Evolutionary conservation across 148 eudicot species (phyloP).

Genomic region (Nepenthes gracilis): DNA sequence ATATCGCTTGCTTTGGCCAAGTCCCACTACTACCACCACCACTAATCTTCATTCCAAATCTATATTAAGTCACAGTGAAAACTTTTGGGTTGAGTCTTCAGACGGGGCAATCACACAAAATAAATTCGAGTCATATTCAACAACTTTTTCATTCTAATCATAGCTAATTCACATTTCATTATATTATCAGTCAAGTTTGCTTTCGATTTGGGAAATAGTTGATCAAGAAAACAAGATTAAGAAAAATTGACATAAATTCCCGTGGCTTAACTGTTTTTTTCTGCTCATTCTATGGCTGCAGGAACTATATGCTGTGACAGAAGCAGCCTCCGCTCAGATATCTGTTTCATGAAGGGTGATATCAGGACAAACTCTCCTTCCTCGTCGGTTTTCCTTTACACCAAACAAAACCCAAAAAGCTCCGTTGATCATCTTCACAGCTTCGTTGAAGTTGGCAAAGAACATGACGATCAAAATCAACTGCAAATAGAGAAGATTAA

Average conservation of each 20-base stretch:
- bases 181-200: no score
- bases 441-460: conserved; percentile 7
- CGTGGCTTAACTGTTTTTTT: neutral
- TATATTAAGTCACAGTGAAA: no score
- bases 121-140: no score
- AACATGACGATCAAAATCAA: conserved; percentile 12
- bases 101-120: no score
- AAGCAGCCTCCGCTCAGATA: conserved; percentile 56
- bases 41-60: no score
- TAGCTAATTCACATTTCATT: no score
- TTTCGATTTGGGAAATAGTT: no score
- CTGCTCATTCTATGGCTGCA: conserved; percentile 15
- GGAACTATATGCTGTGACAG: conserved; percentile 89
- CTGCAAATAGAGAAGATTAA: conserved; percentile 54
- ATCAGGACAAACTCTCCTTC: conserved; percentile 58
- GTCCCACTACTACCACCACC: no score
- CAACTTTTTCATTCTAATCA: no score
- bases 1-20: no score
- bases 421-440: conserved; percentile 4
- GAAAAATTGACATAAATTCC: neutral
- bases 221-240: neutral
- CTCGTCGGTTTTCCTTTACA: conserved; percentile 54
- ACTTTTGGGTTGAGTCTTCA: no score
- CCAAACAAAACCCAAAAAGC: conserved; percentile 19
- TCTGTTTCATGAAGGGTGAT: conserved; percentile 88